Conservation (phyloP, 1,139 yeast genomes). For the Zygosaccharomyces pseudobailii region DNA sequence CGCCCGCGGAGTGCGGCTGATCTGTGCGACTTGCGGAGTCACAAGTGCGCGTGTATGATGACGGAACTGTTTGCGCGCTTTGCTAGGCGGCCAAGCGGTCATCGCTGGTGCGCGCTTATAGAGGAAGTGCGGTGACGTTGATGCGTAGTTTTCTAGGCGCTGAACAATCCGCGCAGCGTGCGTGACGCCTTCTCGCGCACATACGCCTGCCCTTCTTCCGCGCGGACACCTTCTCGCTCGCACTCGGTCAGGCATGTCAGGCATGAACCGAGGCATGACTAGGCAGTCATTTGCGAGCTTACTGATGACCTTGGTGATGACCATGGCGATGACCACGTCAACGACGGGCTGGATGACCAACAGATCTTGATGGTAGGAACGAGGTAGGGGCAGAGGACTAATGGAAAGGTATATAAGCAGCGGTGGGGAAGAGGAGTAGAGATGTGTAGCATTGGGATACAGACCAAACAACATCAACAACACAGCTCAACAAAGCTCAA, state of each 20-base stretch:
- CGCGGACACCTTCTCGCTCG: too few species aligned
- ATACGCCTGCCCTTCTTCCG: too few species aligned
- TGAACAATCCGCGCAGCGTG: neutral
- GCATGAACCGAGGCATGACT: too few species aligned
- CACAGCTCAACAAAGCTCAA: neutral
- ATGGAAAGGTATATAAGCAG: neutral
- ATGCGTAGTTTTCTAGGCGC: neutral
- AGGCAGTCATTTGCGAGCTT: neutral
- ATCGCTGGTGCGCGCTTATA: neutral
- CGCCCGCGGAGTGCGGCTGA: too few species aligned
- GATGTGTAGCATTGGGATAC: too few species aligned
- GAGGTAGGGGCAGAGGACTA: neutral
- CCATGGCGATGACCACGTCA: neutral
- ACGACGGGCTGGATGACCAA: neutral
- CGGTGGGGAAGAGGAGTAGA: too few species aligned
- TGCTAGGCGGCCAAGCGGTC: neutral
- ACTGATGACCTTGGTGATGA: neutral
- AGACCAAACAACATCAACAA: conserved; percentile 5
- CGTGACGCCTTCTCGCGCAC: neutral
- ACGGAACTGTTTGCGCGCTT: neutral
- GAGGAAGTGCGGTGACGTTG: neutral
- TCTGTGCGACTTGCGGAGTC: neutral
- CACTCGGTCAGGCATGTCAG: too few species aligned
- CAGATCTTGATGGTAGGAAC: too few species aligned
- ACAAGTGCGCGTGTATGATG: neutral